Evolutionary conservation across 2,329 filamentous ascomycete genomes (phyloP).

Genomic region (Colletotrichum limetticola): DNA sequence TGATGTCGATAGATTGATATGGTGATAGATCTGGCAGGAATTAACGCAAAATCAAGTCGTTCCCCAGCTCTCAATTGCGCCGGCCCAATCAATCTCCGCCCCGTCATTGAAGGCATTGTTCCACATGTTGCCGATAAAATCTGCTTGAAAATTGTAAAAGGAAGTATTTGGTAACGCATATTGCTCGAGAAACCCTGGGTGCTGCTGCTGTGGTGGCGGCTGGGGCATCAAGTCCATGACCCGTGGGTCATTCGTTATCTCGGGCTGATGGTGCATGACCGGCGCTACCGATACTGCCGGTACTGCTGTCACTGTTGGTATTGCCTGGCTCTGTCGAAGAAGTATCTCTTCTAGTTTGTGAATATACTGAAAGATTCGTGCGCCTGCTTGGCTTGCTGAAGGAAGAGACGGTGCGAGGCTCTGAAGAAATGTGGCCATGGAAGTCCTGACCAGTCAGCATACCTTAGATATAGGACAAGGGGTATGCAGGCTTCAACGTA

Average conservation of each 20-base stretch:
- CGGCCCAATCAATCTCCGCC: constrained; percentile 21
- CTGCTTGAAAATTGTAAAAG: constrained; percentile 19
- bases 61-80: constrained; percentile 13
- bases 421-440: constrained; percentile 35
- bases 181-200: constrained; percentile 3
- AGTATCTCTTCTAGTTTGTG: constrained; percentile 33
- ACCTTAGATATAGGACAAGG: background rate
- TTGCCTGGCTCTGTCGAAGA: background rate
- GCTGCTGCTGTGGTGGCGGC: background rate
- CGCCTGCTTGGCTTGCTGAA: constrained; percentile 28
- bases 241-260: background rate
- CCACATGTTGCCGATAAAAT: constrained; percentile 24
- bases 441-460: constrained; percentile 2
- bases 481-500: background rate
- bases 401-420: constrained; percentile 32
- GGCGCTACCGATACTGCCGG: background rate
- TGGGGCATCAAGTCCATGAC: constrained; percentile 1
- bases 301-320: background rate
- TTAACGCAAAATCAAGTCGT: background rate
- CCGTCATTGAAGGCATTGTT: constrained; percentile 25
- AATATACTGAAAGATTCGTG: constrained; percentile 32
- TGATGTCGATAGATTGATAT: background rate
- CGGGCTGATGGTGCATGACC: background rate
- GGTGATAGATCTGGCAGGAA: too few relatives aligned
- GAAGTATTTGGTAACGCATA: constrained; percentile 14